Base-by-base conservation (phyloP, 345 rosid species). In the Euphorbia tirucalli region DNA sequence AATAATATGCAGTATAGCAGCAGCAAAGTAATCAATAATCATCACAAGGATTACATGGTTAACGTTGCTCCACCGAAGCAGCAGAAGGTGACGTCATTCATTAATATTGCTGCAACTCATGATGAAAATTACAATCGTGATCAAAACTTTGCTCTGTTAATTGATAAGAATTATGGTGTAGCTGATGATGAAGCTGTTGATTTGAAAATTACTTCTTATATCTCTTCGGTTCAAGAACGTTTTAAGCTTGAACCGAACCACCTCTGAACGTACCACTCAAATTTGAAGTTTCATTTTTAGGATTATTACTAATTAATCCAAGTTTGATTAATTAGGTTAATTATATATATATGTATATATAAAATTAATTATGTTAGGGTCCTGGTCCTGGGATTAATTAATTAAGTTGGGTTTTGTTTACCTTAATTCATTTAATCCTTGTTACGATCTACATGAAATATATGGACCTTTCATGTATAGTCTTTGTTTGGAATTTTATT, bases 211-310 rank as follows among this genome's bases (percentile, higher is more conserved):
- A 54, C 87, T 6, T 74, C 37, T 35, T 87, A 83, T 75, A 89
- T 89, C 72, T 76, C 84, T 58, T 75, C 85, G 2, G 90, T 85
- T 71, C 87, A 75, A 57, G 88, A 85, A 48, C 85, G 93, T 61
- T 87, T 87, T 83, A 86, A 82, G 80, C 87, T 77, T 55, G 88
- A 88, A 72, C 60, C 77, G 52, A 35, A 4, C 19, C 77, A 68
- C 74, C 73, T 81, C 81, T 0, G 85, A 83, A 57, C 28, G 71
- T 41, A 41, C 44, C 44, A 61, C 49, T 58, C 21, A 70, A 50
- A 44, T 46, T 28, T 37, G 80, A 78, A 46, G 73, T 68, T 25
- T 1, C n/a, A n/a, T 37, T 35, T 3, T 35, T 35, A 35, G 39
- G 39, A 7, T 35, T 35, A 35, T 35, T n/a, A 7, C 39, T 35